Conservation (phyloP, 1,284 basidiomycete genomes). For the Ustilago nuda region DNA sequence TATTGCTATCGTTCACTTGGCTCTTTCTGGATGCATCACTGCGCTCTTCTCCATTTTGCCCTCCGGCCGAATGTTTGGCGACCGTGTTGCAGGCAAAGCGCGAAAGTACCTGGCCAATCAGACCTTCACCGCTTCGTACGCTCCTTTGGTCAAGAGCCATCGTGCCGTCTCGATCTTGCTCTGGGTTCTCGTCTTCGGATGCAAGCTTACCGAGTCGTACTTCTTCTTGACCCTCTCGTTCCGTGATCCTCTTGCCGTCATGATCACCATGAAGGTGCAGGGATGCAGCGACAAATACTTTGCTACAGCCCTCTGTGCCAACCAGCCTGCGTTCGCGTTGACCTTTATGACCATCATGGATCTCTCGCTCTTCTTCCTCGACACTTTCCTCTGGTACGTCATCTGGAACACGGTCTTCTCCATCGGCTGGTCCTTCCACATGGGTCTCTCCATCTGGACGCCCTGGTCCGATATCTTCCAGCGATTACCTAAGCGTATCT, state of each 20-base stretch:
- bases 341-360: constrained; percentile 69
- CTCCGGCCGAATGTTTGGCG: constrained; percentile 67
- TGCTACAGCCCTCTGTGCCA: constrained; percentile 63
- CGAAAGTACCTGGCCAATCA: constrained; percentile 69
- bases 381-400: constrained; percentile 70
- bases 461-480: constrained; percentile 70
- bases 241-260: constrained; percentile 68
- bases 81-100: constrained; percentile 67
- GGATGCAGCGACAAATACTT: constrained; percentile 69
- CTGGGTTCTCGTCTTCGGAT: constrained; percentile 68
- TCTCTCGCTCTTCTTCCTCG: constrained; percentile 68
- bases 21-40: constrained; percentile 62
- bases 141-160: constrained; percentile 58
- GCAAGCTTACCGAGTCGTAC: constrained; percentile 70
- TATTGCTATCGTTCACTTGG: constrained; percentile 63
- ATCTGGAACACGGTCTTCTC: constrained; percentile 70
- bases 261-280: constrained; percentile 67
- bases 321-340: constrained; percentile 68
- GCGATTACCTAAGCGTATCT: constrained; percentile 69
- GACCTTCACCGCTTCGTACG: constrained; percentile 68
- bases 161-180: constrained; percentile 65
- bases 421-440: constrained; percentile 68
- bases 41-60: constrained; percentile 67
- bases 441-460: constrained; percentile 69
- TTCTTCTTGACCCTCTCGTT: constrained; percentile 69